Evolutionary conservation across 2,329 filamentous ascomycete species (phyloP).

Genomic region (Pseudopithomyces maydicus): DNA sequence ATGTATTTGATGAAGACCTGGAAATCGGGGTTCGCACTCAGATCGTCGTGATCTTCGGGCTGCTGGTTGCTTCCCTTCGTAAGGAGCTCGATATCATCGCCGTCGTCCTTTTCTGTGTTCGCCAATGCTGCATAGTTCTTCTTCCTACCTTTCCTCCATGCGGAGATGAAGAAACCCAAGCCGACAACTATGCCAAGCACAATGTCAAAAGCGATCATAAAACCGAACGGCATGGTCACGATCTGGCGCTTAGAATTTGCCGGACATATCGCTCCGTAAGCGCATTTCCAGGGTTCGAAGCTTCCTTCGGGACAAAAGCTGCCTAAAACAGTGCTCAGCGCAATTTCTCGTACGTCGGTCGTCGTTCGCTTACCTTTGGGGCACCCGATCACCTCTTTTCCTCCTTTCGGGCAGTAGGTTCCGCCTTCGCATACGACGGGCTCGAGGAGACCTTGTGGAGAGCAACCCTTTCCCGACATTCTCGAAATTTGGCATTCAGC

Average conservation of each 20-base stretch:
- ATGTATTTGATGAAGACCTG: conserved; percentile 15
- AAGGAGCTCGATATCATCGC: conserved; percentile 10
- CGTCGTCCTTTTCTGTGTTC: conserved; percentile 9
- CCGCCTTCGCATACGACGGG: conserved; percentile 9
- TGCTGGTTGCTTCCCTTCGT: conserved; percentile 2
- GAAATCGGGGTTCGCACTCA: conserved; percentile 15
- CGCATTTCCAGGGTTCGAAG: conserved; percentile 7
- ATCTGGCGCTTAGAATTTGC: conserved; percentile 12
- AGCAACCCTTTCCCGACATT: neutral
- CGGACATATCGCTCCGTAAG: conserved; percentile 13
- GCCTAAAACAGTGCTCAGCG: conserved; percentile 3
- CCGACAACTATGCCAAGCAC: conserved; percentile 11
- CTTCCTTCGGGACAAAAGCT: conserved; percentile 11
- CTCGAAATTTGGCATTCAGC: conserved; percentile 1
- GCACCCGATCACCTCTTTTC: conserved; percentile 8
- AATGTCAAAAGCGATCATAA: conserved; percentile 14
- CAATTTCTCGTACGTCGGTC: neutral
- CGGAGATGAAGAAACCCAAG: conserved; percentile 11
- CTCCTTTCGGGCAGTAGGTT: conserved; percentile 12
- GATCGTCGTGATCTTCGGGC: conserved; percentile 9
- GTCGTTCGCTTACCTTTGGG: conserved; percentile 10
- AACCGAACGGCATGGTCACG: conserved; percentile 12
- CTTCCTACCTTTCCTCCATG: conserved; percentile 8
- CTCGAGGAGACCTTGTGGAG: conserved; percentile 10
- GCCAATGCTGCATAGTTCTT: conserved; percentile 3